These are phyloP conservation scores for Lentinula novae-zelandiae DNA, from an alignment of 1,284 basidiomycete species.

Conservation along the genomic window DNA sequence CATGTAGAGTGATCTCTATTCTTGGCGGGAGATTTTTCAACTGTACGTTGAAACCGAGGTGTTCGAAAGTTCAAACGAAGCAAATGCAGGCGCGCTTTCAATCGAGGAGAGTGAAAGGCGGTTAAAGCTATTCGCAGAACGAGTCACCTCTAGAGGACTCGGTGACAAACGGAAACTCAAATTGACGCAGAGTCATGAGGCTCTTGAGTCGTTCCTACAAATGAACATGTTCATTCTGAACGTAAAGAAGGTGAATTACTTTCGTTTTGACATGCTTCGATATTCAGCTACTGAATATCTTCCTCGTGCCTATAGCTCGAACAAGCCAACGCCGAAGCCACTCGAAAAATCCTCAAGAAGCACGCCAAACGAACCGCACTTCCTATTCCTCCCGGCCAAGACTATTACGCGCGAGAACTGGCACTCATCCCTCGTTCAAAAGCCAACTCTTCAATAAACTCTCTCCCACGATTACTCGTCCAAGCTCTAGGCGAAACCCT, in stretches of 20 bases:
- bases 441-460: constrained; percentile 24
- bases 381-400: constrained; percentile 35
- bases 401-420: not conserved
- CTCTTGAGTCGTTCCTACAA: constrained; percentile 77
- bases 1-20: constrained; percentile 73
- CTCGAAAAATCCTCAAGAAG: constrained; percentile 91
- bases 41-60: constrained; percentile 87
- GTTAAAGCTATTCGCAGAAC: constrained; percentile 67
- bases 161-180: constrained; percentile 58
- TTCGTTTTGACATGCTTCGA: constrained; percentile 8
- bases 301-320: constrained; percentile 53
- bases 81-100: constrained; percentile 69
- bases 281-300: not conserved
- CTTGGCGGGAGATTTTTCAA: constrained; percentile 90
- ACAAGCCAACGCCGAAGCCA: constrained; percentile 84
- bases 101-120: constrained; percentile 74
- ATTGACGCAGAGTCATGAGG: constrained; percentile 59
- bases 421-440: constrained; percentile 1
- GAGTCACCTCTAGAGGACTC: constrained; percentile 60
- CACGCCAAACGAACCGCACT: constrained; percentile 86
- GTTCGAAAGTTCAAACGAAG: constrained; percentile 80
- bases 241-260: constrained; percentile 66
- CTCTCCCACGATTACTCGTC: constrained; percentile 77
- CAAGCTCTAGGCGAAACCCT: constrained; percentile 84
- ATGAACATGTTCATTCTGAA: constrained; percentile 83